Conservation (phyloP, 176 grass and related monocot species). For the Carex parvula region DNA sequence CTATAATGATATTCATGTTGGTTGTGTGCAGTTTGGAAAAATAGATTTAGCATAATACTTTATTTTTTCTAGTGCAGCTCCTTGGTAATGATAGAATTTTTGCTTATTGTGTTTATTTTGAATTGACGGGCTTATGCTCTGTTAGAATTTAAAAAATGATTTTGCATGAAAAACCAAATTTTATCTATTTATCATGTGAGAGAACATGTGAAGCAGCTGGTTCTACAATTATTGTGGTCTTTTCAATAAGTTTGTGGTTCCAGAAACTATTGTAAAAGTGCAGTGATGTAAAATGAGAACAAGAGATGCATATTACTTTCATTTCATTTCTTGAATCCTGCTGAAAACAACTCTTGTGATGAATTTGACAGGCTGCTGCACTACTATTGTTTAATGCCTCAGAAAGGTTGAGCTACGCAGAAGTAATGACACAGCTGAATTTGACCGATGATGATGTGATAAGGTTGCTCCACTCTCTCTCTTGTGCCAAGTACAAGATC, state of each 20-base stretch:
- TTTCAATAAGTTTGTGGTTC: neutral
- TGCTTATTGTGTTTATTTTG: neutral
- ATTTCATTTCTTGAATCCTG: neutral
- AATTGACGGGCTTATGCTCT: neutral
- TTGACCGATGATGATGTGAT: constrained; percentile 94
- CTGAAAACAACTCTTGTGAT: constrained; percentile 7
- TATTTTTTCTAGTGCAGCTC: neutral
- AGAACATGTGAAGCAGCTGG: neutral
- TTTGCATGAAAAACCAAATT: neutral
- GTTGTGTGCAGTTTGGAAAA: neutral
- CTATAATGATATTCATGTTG: neutral
- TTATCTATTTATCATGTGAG: neutral
- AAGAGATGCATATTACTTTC: neutral
- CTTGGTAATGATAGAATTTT: neutral
- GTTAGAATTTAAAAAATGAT: neutral
- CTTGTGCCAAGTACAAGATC: constrained; percentile 96
- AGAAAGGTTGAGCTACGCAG: constrained; percentile 77
- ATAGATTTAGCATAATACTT: neutral
- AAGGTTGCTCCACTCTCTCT: constrained; percentile 95
- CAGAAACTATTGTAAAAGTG: neutral
- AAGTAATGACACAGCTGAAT: constrained; percentile 89
- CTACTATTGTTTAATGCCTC: constrained; percentile 81
- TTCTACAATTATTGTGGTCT: neutral
- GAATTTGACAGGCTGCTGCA: constrained; percentile 56
- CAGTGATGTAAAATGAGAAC: neutral